A percentile compares a stretch with the other conserved stretches of the same genome.
Evolutionary conservation across 2,329 filamentous ascomycete species (phyloP).

Genomic region (Trichoderma brevicompactum): DNA sequence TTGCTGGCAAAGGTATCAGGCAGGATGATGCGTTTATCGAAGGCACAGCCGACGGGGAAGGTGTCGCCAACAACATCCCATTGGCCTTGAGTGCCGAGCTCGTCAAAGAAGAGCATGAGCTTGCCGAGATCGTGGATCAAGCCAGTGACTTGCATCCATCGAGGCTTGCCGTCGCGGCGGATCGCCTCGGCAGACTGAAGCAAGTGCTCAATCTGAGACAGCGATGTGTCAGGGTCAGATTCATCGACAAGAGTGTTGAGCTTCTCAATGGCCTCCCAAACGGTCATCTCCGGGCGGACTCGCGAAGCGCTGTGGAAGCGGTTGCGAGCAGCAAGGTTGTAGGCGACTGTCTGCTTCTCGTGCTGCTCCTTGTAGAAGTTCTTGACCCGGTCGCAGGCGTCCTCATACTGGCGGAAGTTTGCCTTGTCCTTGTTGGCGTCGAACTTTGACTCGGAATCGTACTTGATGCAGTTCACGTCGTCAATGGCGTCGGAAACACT

Average conservation of each 20-base stretch:
- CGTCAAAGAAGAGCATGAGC: slow-evolving; percentile 76
- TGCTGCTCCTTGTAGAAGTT: slow-evolving; percentile 80
- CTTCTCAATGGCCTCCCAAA: slow-evolving; percentile 93
- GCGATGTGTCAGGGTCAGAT: slow-evolving; percentile 84
- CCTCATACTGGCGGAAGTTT: slow-evolving; percentile 80
- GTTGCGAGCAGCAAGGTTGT: slow-evolving; percentile 79
- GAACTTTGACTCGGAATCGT: slow-evolving; percentile 63
- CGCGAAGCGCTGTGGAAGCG: slow-evolving; percentile 62
- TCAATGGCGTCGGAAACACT: slow-evolving; percentile 54
- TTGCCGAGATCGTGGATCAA: slow-evolving; percentile 82
- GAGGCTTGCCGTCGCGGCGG: slow-evolving; percentile 78
- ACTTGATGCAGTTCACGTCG: slow-evolving; percentile 59
- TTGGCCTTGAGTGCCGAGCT: slow-evolving; percentile 70
- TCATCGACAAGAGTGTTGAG: slow-evolving; percentile 90
- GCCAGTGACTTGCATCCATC: slow-evolving; percentile 80
- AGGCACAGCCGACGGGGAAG: slow-evolving; percentile 77
- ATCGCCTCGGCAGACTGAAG: slow-evolving; percentile 90
- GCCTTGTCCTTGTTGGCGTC: slow-evolving; percentile 78
- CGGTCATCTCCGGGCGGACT: slow-evolving; percentile 70
- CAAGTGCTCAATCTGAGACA: slow-evolving; percentile 88
- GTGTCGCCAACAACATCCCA: slow-evolving; percentile 94
- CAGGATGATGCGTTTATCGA: slow-evolving; percentile 79
- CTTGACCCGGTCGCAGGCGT: slow-evolving; percentile 82
- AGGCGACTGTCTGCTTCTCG: slow-evolving; percentile 75
- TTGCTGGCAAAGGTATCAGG: slow-evolving; percentile 76